Evolutionary conservation across 2,329 filamentous ascomycete species (phyloP), one percentile per base, ranked within the genome.

Genomic region (Monosporascus sp.): DNA sequence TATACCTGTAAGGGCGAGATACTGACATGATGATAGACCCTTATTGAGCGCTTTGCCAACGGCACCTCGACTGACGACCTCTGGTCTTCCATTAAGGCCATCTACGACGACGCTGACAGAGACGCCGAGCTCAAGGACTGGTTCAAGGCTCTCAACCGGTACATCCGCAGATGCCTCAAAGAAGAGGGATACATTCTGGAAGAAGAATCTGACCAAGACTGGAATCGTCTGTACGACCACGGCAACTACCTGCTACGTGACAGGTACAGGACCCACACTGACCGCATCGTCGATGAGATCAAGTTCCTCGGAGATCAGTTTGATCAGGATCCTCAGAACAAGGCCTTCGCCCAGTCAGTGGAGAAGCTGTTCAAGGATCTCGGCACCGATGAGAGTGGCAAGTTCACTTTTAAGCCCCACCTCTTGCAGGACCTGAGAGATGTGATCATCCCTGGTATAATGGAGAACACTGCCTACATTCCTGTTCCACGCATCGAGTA

Each of bases 11-110:
- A 48, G 11, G 4, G 37, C 59, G 72, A 67, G 22, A n/a, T 59
- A 62, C 68, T 63, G 63, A 72, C 63, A 70, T 72, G 63, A 69
- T 47, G 71, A 74, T 78, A 89, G 83, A 90, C 84, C 8, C 78
- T 99, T 20, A 85, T 99, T 60, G 94, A 97, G 77, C 88, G 94
- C 47, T 97, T 97, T 63, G 94, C 94, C 67, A 97, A 99, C 71
- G 87, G 87, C 65, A 97, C 94, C 8, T 97, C 92, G 0, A 84
- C 85, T 37, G 87, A 95, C 58, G 90, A 96, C 60, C 76, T 97
- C 4, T 90, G 94, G 74, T 85, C 88, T 18, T 84, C 91, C 0
- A 87, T 99, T 70, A 87, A 91, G 60, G 81, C 84, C 58, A 86
- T 99, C 62, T 97, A 97, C 75, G 76, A 78, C 48, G 90, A 96